Evolutionary conservation across 345 rosid species (phyloP).

Genomic region (Sisymbrium altissimum): DNA sequence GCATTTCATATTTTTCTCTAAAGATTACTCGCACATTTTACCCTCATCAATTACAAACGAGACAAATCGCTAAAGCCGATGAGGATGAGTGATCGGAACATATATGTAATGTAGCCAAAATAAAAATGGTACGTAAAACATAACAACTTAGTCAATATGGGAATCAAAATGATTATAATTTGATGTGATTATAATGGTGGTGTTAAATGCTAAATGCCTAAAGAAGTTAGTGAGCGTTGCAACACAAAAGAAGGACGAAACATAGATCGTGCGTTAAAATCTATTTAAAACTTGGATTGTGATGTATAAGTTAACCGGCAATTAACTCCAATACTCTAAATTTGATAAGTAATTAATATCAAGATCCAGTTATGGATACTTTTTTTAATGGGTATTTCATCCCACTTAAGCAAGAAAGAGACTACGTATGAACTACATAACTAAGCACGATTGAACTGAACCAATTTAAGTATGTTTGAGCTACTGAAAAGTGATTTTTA

Average conservation of each 20-base stretch:
- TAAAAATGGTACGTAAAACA: neutral
- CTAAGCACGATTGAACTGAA: no score
- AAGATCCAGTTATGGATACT: neutral
- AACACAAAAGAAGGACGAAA: neutral
- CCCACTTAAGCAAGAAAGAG: neutral
- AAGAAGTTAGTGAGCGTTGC: neutral
- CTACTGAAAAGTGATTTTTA: no score
- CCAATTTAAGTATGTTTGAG: no score
- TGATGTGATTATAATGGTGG: neutral
- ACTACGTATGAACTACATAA: neutral
- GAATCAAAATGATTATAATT: neutral
- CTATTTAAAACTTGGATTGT: neutral
- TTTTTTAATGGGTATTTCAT: neutral
- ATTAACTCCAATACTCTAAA: neutral
- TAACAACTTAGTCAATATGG: neutral
- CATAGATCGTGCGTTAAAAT: neutral
- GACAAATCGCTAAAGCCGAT: neutral
- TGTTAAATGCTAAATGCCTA: neutral
- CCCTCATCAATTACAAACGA: neutral
- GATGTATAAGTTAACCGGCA: neutral
- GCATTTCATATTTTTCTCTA: neutral
- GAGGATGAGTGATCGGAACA: conserved; percentile 1
- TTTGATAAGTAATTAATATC: neutral
- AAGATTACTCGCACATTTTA: neutral
- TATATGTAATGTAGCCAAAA: neutral